phyloP scores from a whole-genome alignment of 2,329 filamentous ascomycete species.

The Cladorrhinum sp. region DNA sequence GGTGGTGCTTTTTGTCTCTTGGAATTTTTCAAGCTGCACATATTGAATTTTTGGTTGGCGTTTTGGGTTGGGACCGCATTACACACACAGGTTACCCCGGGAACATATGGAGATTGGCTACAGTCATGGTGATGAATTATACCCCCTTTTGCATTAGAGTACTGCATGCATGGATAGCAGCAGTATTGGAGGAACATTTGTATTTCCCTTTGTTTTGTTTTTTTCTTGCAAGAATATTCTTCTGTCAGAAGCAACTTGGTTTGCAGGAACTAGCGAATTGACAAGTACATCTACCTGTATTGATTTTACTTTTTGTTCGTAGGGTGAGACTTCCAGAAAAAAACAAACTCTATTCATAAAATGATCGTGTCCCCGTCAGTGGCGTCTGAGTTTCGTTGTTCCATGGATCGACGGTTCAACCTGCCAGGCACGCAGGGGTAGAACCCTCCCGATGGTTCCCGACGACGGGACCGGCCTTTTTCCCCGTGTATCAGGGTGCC shows the following conservation, averaged over 20 bases:
- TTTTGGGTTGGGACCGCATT: slow-evolving; percentile 4
- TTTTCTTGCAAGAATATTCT: too few species aligned
- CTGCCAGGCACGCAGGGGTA: not conserved
- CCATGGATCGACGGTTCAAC: not conserved
- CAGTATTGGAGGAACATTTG: not conserved
- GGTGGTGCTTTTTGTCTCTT: slow-evolving; percentile 16
- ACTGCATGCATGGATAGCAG: not conserved
- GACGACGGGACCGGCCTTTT: not conserved
- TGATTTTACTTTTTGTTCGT: too few species aligned
- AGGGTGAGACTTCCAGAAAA: too few species aligned
- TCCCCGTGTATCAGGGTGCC: not conserved
- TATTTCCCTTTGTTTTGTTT: not conserved
- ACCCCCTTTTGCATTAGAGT: slow-evolving; percentile 3
- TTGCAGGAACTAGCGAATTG: not conserved
- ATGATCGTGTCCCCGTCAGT: too few species aligned
- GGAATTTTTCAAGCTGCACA: not conserved
- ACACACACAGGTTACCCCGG: not conserved
- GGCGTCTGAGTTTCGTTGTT: not conserved
- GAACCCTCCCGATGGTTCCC: too few species aligned
- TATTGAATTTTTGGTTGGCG: not conserved
- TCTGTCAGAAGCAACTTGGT: too few species aligned
- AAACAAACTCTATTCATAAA: too few species aligned
- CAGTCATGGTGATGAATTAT: not conserved
- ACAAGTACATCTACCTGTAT: not conserved
- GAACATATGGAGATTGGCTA: slow-evolving; percentile 4